A percentile compares a stretch with the other conserved stretches of the same genome.
Conservation (phyloP, 768 basidiomycete species). For the Tephrocybe sp. region DNA sequence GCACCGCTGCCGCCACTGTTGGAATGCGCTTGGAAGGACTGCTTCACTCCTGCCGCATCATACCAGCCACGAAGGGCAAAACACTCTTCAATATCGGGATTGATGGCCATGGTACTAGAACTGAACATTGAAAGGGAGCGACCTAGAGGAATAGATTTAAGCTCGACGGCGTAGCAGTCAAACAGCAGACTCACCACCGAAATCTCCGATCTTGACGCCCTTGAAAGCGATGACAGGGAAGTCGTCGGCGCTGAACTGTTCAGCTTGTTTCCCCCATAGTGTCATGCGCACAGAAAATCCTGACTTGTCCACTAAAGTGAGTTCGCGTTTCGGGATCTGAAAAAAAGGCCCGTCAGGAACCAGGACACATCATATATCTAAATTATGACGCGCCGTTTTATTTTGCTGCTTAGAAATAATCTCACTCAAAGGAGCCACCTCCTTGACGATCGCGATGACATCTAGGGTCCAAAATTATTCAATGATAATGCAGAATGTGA, state of each 20-base stretch:
- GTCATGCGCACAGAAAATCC: conserved; percentile 80
- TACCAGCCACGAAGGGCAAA: conserved; percentile 92
- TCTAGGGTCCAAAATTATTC: conserved; percentile 46
- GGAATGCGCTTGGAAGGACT: conserved; percentile 74
- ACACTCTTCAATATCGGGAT: conserved; percentile 92
- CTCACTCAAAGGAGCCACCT: conserved; percentile 64
- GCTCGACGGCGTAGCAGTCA: not conserved
- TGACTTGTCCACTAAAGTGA: conserved; percentile 85
- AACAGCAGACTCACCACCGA: conserved; percentile 56
- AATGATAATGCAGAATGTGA: not conserved
- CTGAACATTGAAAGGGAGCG: conserved; percentile 84
- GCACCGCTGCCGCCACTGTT: conserved; percentile 35
- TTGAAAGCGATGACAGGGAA: conserved; percentile 89
- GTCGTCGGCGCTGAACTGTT: conserved; percentile 61
- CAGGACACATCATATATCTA: conserved; percentile 1
- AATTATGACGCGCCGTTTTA: conserved; percentile 49
- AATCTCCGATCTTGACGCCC: conserved; percentile 91
- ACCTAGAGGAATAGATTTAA: conserved; percentile 45
- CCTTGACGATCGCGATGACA: conserved; percentile 85
- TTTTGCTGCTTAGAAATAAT: conserved; percentile 77
- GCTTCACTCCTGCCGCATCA: conserved; percentile 63
- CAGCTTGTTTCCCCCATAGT: conserved; percentile 95
- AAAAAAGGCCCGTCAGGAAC: conserved; percentile 1
- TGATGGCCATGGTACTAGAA: conserved; percentile 77
- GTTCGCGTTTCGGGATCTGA: conserved; percentile 90